Evolutionary conservation across 1,284 basidiomycete genomes (phyloP), one percentile per base, ranked within the genome.

Genomic region (Cystobasidiaceae sp.): DNA sequence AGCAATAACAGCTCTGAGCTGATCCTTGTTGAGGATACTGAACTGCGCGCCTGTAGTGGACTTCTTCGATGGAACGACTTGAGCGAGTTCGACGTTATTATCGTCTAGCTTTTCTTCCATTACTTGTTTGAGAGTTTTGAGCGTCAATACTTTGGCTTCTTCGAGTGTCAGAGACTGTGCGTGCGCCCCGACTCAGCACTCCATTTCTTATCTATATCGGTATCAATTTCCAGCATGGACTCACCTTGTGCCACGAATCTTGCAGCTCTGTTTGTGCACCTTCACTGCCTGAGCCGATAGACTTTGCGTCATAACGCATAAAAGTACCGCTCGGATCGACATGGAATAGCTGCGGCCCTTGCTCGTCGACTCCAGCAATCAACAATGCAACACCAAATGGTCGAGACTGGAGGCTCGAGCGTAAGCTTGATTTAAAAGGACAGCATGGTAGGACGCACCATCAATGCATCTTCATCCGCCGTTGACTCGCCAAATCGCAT

Each of bases 81-180:
- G 90, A 57, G 94, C 93, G 23, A 99, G 82, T 78, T 98, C 94
- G 23, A 99, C 93, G 74, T 98, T 98, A 80, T 96, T 90, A 75
- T 96, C 90, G 78, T 97, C 92, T 43, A 98, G 83, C 78, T 94
- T 94, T 81, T 98, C 96, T 78, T 99, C 96, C 96, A 98, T 99
- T 51, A 99, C 96, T 80, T 98, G 93, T 81, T 97, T 97, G 70
- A 98, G 80, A 45, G 97, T 90, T 69, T 87, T 87, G 68, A 98
- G 80, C 11, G 90, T 88, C 66, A 98, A 80, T 32, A 85, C 81
- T 72, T 93, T 89, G 1, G 93, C 96, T 77, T 97, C 93, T 69
- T 83, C 80, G 28, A 98, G 81, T 7, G 88, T 87, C 86, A 98
- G 94, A 85, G 88, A 87, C 93, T 97, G 55, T 32, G 27, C 13